Evolutionary conservation across 345 rosid genomes (phyloP).

Genomic region (Orychophragmus violaceus): DNA sequence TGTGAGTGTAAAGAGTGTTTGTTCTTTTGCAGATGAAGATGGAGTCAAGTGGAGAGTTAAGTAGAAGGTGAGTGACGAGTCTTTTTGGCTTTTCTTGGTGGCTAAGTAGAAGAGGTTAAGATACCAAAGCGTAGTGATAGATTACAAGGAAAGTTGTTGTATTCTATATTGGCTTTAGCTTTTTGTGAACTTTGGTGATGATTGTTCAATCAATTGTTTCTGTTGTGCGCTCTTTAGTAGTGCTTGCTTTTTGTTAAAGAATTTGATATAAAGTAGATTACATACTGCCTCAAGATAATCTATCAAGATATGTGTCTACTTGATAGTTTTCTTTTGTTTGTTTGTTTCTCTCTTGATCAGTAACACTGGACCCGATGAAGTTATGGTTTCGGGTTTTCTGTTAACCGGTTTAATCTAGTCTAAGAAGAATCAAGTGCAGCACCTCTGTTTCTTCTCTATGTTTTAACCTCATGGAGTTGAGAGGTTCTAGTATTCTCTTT

Average conservation of each 20-base stretch:
- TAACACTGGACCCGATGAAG: neutral
- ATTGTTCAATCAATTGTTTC: slow-evolving; percentile 29
- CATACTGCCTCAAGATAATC: slow-evolving; percentile 4
- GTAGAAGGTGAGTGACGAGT: slow-evolving; percentile 17
- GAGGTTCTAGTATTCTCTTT: neutral
- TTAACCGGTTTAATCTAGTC: neutral
- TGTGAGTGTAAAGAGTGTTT: slow-evolving; percentile 1
- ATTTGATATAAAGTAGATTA: slow-evolving; percentile 21
- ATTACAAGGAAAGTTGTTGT: slow-evolving; percentile 22
- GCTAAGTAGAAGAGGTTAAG: slow-evolving; percentile 26
- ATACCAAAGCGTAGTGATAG: slow-evolving; percentile 18
- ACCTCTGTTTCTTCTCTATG: neutral
- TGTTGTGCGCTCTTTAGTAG: slow-evolving; percentile 6
- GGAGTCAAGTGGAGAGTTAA: slow-evolving; percentile 17
- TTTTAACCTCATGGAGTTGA: neutral
- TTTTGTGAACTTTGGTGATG: slow-evolving; percentile 12
- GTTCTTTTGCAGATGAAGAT: slow-evolving; percentile 10
- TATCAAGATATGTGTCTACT: neutral
- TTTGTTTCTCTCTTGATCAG: neutral
- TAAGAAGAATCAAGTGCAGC: neutral
- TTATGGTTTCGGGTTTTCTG: neutral
- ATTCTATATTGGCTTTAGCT: slow-evolving; percentile 28
- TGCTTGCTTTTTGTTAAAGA: slow-evolving; percentile 30
- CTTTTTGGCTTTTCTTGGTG: slow-evolving; percentile 32
- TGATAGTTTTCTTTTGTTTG: slow-evolving; percentile 20